Base-by-base conservation (phyloP, 2,329 filamentous ascomycete genomes). In the Fonsecaea pedrosoi region DNA sequence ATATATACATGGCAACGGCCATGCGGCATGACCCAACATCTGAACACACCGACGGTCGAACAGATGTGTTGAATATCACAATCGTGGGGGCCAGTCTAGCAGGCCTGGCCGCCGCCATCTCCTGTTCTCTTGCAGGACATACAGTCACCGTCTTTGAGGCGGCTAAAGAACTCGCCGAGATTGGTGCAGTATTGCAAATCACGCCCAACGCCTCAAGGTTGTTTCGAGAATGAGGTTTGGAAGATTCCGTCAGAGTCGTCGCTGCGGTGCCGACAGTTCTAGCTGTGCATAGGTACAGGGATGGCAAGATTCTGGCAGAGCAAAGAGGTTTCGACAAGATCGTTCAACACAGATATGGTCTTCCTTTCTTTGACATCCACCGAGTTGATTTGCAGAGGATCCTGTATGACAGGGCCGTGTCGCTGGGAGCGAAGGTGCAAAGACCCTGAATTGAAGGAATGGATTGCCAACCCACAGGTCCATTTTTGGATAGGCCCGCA, bases 401-500 rank as follows among this genome's bases (percentile, higher is more conserved):
- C 12, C 73, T 84, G 7, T 75, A 82, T 0, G 72, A 75, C 8
- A 77, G 78, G 53, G 81, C 81, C n/a, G 58, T 66, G 5, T 74
- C 75, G 13, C 76, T 83, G 0, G 81, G 81, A 4, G 80, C 82
- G 0, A 70, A 74, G 10, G 73, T 79, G 4, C 59, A 80, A 83
- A 57, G 75, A 83, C 66, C 78, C 79, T 1, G 83, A 84, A 50
- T 74, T 87, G 13, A 75, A 72, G 3, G 71, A 76, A 0, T 80
- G 84, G 25, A 79, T 85, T 0, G 73, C 78, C 4, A 77, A 81
- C 13, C 83, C 84, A 1, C 78, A 81, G 38, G 81, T 86, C 2
- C 81, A 85, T 68, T 83, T 85, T 69, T 86, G 86, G 84, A 74
- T 86, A n/a, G 85, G 85, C 0, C 85, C 84, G 0, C 74, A 79